These are phyloP conservation scores for Rhizopus sp. DNA, from an alignment of 371 early-diverging fungal genomes.

Conservation along the genomic window DNA sequence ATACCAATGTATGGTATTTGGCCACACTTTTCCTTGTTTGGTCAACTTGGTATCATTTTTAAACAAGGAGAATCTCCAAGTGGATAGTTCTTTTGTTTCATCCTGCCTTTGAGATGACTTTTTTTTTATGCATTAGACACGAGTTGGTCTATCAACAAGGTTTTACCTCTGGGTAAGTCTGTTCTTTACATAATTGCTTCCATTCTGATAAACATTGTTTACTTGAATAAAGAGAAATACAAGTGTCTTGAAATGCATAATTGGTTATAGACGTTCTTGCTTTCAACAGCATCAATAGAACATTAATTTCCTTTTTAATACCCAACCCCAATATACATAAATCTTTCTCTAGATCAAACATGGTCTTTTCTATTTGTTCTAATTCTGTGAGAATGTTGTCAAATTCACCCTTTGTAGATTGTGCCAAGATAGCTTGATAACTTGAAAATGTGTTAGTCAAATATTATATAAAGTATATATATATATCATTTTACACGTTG, in stretches of 20 bases:
- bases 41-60: slow-evolving; percentile 25
- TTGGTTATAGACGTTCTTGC: slow-evolving; percentile 49
- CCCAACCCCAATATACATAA: slow-evolving; percentile 50
- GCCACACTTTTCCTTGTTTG: slow-evolving; percentile 40
- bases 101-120: slow-evolving; percentile 25
- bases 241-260: slow-evolving; percentile 60
- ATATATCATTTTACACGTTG: slow-evolving; percentile 24
- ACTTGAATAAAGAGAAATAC: slow-evolving; percentile 49
- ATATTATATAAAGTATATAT: background rate
- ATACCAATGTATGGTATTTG: slow-evolving; percentile 62
- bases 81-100: slow-evolving; percentile 31
- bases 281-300: slow-evolving; percentile 42
- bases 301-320: slow-evolving; percentile 48
- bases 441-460: background rate
- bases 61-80: slow-evolving; percentile 35
- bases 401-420: slow-evolving; percentile 28
- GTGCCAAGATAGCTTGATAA: slow-evolving; percentile 27
- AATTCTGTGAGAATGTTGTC: slow-evolving; percentile 17
- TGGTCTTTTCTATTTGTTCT: slow-evolving; percentile 15
- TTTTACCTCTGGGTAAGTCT: slow-evolving; percentile 52
- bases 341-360: slow-evolving; percentile 14
- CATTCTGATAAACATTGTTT: slow-evolving; percentile 52
- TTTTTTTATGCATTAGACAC: background rate
- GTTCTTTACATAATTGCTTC: slow-evolving; percentile 49
- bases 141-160: background rate